phyloP scores from a whole-genome alignment of 2,329 filamentous ascomycete genomes.

The Apiospora sp. region DNA sequence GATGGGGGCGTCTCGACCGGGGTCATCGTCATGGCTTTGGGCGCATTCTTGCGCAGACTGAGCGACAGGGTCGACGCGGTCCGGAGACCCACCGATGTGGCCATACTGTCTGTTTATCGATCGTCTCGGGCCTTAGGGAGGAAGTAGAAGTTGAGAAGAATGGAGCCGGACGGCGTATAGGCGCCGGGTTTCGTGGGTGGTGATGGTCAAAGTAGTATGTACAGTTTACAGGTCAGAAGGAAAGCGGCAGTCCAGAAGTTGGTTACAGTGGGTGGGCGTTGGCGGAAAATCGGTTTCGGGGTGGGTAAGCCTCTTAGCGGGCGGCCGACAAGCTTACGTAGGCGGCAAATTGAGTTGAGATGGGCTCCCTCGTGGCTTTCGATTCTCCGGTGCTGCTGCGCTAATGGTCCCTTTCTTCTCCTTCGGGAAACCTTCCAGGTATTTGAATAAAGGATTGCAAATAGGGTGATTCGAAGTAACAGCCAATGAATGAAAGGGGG shows the following conservation, averaged over 20 bases:
- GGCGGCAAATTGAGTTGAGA: not conserved
- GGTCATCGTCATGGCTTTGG: conserved; percentile 6
- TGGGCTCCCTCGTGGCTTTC: not conserved
- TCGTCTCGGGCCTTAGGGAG: not conserved
- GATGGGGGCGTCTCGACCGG: conserved; percentile 28
- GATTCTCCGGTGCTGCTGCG: conserved; percentile 1
- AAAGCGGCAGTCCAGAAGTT: conserved; percentile 7
- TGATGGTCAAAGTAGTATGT: not conserved
- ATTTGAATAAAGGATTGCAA: not conserved
- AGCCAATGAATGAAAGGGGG: not conserved
- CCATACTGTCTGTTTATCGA: not conserved
- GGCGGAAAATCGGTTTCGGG: not conserved
- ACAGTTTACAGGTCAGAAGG: not conserved
- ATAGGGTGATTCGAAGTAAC: not conserved
- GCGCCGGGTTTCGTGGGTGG: not conserved
- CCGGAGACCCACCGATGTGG: conserved; percentile 7
- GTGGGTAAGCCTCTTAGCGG: conserved; percentile 7
- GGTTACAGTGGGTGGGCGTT: conserved; percentile 10
- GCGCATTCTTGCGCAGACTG: conserved; percentile 24
- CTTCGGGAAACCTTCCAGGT: not conserved
- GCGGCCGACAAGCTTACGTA: conserved; percentile 9
- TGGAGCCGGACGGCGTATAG: not conserved
- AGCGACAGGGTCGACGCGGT: conserved; percentile 14
- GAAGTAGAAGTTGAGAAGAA: not conserved
- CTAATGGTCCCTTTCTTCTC: not conserved